Conservation (phyloP, 2,329 filamentous ascomycete genomes). For the Fusarium citri region DNA sequence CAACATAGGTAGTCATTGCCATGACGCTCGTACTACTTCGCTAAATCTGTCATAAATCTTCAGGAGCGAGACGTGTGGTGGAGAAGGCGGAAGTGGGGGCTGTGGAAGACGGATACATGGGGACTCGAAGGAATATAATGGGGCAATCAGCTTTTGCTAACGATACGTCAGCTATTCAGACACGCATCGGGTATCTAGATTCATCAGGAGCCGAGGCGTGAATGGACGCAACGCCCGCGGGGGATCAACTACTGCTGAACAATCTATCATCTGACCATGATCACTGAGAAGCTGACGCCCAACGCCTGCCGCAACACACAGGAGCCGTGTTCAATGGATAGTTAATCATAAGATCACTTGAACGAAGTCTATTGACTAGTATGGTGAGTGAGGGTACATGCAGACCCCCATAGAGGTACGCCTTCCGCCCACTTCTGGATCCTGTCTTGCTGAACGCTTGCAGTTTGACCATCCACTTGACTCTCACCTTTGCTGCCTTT, state of each 20-base stretch:
- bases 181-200: no score
- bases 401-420: neutral
- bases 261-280: neutral
- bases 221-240: neutral
- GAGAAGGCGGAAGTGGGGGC: neutral
- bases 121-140: neutral
- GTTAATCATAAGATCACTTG: neutral
- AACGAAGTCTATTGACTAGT: neutral
- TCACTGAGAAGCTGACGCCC: neutral
- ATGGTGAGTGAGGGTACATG: neutral
- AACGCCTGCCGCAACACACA: neutral
- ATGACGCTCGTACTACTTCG: neutral
- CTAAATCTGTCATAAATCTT: neutral
- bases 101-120: neutral
- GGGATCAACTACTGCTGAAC: neutral
- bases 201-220: no score
- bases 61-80: no score
- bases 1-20: neutral
- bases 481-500: neutral
- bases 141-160: neutral
- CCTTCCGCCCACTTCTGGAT: neutral
- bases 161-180: neutral
- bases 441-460: neutral
- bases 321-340: neutral
- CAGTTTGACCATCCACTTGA: neutral